Conservation (phyloP, 2,329 filamentous ascomycete species). For the Amesomyces nigricolor region DNA sequence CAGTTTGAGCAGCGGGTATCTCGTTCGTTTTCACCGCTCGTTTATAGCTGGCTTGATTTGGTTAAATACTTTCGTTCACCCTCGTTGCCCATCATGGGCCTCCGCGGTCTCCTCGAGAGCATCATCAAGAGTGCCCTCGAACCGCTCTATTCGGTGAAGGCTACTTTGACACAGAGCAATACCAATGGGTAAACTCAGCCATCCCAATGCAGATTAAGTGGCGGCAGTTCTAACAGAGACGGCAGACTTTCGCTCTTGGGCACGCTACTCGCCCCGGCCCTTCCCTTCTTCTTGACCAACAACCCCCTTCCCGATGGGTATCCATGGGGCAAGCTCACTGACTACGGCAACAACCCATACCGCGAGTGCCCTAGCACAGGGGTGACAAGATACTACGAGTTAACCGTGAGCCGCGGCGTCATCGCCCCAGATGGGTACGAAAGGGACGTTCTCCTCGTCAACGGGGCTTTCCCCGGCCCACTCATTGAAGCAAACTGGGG, state of each 20-base stretch:
- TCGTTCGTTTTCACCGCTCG: conserved; percentile 14
- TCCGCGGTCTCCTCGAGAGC: conserved; percentile 15
- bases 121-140: conserved; percentile 10
- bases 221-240: conserved; percentile 4
- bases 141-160: conserved; percentile 22
- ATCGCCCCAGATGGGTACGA: conserved; percentile 54
- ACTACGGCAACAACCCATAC: conserved; percentile 46
- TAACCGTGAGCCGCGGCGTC: conserved; percentile 44
- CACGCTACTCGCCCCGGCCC: conserved; percentile 34
- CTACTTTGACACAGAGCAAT: conserved; percentile 30
- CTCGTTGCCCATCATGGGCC: conserved; percentile 25
- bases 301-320: conserved; percentile 45
- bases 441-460: conserved; percentile 52
- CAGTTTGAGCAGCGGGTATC: conserved; percentile 4
- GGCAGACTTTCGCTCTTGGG: conserved; percentile 37
- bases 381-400: conserved; percentile 50
- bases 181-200: conserved; percentile 36
- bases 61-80: conserved; percentile 2
- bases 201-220: too few relatives aligned
- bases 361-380: conserved; percentile 45
- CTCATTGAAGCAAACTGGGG: conserved; percentile 60
- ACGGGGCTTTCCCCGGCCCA: conserved; percentile 62
- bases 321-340: conserved; percentile 46
- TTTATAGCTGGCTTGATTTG: conserved; percentile 4
- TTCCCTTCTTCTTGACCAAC: conserved; percentile 42